Conservation (phyloP, 2,329 filamentous ascomycete genomes). For the Zymoseptoria crescenta region DNA sequence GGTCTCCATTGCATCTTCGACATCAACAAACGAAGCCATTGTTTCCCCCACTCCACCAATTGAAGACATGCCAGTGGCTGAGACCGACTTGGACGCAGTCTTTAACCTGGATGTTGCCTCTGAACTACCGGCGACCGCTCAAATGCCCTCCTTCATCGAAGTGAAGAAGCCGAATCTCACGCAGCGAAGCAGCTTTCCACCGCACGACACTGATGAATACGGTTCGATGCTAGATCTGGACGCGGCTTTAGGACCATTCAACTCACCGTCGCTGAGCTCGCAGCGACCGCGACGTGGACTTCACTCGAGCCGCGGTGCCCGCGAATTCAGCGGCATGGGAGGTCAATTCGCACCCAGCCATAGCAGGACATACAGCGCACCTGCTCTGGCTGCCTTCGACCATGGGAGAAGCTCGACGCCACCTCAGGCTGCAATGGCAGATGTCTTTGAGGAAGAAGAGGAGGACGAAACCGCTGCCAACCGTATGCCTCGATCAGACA, state of each 20-base stretch:
- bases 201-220: conserved; percentile 41
- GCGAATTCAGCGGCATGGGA: conserved; percentile 59
- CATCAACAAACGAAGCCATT: background rate
- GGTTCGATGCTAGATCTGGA: conserved; percentile 89
- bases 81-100: conserved; percentile 28
- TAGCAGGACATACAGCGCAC: conserved; percentile 70
- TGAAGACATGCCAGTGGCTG: conserved; percentile 15
- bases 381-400: conserved; percentile 70
- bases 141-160: conserved; percentile 5
- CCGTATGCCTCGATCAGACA: conserved; percentile 9
- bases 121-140: conserved; percentile 1
- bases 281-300: conserved; percentile 60
- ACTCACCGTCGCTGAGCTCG: conserved; percentile 64
- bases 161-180: conserved; percentile 4
- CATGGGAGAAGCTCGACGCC: conserved; percentile 21
- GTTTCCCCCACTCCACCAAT: background rate
- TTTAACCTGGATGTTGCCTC: conserved; percentile 17
- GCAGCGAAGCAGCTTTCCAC: conserved; percentile 7
- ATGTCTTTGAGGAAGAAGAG: conserved; percentile 81
- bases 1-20: background rate
- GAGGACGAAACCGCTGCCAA: conserved; percentile 34
- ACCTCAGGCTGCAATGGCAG: conserved; percentile 62
- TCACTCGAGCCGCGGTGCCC: conserved; percentile 68
- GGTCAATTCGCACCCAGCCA: conserved; percentile 57
- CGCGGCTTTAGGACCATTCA: conserved; percentile 85